phyloP scores from a whole-genome alignment of 129 eudicot genomes.

The Calendula officinalis region DNA sequence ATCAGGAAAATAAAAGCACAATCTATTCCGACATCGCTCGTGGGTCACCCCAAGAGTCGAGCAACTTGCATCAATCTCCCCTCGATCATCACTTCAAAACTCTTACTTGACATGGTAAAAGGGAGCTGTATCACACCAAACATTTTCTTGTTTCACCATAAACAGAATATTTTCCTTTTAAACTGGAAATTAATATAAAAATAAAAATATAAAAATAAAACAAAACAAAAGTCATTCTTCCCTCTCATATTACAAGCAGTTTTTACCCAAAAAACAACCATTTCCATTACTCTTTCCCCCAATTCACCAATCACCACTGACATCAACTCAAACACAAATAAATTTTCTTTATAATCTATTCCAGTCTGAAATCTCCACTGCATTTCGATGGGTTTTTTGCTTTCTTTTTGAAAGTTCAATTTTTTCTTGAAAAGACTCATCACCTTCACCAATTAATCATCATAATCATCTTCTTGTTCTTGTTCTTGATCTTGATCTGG shows the following conservation, averaged over 20 bases:
- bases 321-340: conserved; percentile 21
- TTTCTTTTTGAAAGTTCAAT: conserved; percentile 11
- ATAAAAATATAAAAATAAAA: too few relatives aligned
- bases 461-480: conserved; percentile 23
- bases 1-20: neutral
- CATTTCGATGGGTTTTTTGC: conserved; percentile 27
- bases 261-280: conserved; percentile 30
- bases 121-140: conserved; percentile 9
- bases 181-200: conserved; percentile 23
- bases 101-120: conserved; percentile 19
- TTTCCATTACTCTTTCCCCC: conserved; percentile 26
- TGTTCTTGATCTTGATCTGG: conserved; percentile 41
- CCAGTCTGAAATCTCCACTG: conserved; percentile 15
- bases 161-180: conserved; percentile 25
- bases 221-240: conserved; percentile 23
- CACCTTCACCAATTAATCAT: conserved; percentile 15
- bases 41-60: conserved; percentile 20
- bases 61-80: conserved; percentile 21
- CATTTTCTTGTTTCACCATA: conserved; percentile 26
- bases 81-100: neutral
- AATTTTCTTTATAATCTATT: conserved; percentile 19
- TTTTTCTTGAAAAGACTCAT: conserved; percentile 18
- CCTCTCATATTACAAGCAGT: conserved; percentile 33
- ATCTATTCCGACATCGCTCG: conserved; percentile 23
- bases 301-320: conserved; percentile 33